These are phyloP conservation scores for Pythium coloratum DNA, from an alignment of 352 stramenopile species.

Conservation along the genomic window DNA sequence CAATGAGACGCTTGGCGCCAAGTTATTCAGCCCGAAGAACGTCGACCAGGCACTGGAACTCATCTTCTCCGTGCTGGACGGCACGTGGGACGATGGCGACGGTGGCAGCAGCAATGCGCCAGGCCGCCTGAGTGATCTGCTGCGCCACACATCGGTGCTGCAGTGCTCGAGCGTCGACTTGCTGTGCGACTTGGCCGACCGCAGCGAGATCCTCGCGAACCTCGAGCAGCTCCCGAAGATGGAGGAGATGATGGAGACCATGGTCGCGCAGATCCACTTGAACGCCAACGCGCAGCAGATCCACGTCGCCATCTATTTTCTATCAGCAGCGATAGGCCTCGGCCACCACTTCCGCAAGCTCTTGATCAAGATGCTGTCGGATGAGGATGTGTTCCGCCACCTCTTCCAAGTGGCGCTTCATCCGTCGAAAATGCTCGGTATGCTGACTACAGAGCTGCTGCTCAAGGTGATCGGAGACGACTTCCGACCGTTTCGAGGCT, in stretches of 20 bases:
- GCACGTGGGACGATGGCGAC: constrained; percentile 43
- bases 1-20: constrained; percentile 67
- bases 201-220: constrained; percentile 49
- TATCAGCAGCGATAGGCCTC: constrained; percentile 50
- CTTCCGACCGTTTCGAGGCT: constrained; percentile 37
- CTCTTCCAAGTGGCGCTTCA: constrained; percentile 69
- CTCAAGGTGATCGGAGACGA: constrained; percentile 68
- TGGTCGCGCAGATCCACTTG: constrained; percentile 62
- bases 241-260: constrained; percentile 43
- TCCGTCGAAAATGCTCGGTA: constrained; percentile 63
- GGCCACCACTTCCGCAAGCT: constrained; percentile 67
- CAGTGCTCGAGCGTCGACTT: constrained; percentile 68
- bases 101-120: constrained; percentile 25
- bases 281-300: constrained; percentile 66
- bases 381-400: constrained; percentile 66
- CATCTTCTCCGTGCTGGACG: constrained; percentile 70
- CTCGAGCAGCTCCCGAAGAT: constrained; percentile 62
- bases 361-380: constrained; percentile 45
- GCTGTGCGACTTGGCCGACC: constrained; percentile 60
- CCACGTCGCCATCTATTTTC: constrained; percentile 57
- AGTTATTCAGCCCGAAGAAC: constrained; percentile 84
- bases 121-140: constrained; percentile 19
- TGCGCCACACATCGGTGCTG: constrained; percentile 35
- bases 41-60: constrained; percentile 72
- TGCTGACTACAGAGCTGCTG: constrained; percentile 48